Conservation (phyloP, 306 rosid genomes). For the Quercus cerris region DNA sequence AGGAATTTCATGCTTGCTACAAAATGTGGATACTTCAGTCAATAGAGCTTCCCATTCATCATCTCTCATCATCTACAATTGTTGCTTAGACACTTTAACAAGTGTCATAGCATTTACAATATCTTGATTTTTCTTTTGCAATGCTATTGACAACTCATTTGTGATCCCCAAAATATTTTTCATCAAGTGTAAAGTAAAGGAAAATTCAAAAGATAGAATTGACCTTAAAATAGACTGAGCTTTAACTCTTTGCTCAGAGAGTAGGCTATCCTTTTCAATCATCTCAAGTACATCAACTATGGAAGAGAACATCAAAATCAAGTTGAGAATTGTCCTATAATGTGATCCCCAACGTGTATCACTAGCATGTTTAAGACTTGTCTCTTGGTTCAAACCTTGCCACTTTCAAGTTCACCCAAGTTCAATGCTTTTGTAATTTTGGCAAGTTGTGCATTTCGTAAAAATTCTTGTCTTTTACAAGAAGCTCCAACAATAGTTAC, state of each 20-base stretch:
- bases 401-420: not conserved
- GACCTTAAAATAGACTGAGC: not conserved
- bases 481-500: not conserved
- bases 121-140: slow-evolving; percentile 1
- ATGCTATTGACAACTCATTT: not conserved
- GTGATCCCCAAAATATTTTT: not conserved
- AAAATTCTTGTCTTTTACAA: not conserved
- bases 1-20: not conserved
- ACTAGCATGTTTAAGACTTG: not conserved
- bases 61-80: not conserved
- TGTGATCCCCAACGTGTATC: not conserved
- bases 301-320: not conserved
- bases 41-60: no score
- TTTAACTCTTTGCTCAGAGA: not conserved
- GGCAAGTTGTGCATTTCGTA: not conserved
- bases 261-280: not conserved
- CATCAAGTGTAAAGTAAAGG: not conserved
- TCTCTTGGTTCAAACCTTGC: not conserved
- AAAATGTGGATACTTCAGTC: not conserved
- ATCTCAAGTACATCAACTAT: not conserved
- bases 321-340: not conserved
- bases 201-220: not conserved
- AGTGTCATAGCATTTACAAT: not conserved
- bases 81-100: not conserved
- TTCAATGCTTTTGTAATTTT: not conserved